phyloP scores from a whole-genome alignment of 2,329 filamentous ascomycete genomes.

The Emergomyces pasteurianus region DNA sequence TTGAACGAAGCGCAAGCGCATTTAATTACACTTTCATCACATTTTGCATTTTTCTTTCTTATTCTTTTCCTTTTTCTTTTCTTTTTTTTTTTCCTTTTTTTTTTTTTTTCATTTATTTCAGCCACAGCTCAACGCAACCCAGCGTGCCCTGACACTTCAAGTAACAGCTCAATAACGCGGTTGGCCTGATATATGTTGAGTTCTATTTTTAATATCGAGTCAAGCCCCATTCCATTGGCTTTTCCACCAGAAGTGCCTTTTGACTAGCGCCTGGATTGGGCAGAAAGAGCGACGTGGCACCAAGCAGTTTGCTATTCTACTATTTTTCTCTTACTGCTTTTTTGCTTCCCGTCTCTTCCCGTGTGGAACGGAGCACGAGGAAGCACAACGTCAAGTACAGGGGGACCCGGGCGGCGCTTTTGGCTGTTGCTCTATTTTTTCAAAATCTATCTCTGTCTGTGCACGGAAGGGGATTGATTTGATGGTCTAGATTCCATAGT shows the following conservation, averaged over 20 bases:
- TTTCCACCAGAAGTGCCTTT: background rate
- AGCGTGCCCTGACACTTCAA: background rate
- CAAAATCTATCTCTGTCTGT: background rate
- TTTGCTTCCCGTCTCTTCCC: background rate
- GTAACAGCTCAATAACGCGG: background rate
- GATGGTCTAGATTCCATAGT: background rate
- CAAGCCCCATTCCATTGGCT: background rate
- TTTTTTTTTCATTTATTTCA: background rate
- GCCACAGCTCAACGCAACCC: background rate
- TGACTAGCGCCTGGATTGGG: background rate
- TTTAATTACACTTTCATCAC: background rate
- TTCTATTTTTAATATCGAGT: background rate
- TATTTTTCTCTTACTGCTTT: background rate
- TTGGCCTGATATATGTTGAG: background rate
- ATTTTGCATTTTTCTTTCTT: background rate
- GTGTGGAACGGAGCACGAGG: background rate
- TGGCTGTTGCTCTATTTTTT: background rate
- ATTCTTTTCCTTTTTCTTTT: background rate
- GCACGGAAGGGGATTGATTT: background rate
- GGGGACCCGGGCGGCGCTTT: background rate
- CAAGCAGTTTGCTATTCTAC: slow-evolving; percentile 1
- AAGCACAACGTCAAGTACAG: background rate
- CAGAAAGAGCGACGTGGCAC: slow-evolving; percentile 5
- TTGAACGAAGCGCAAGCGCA: background rate
- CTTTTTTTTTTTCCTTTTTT: too few relatives aligned